Percentiles rank a stretch among this genome's conserved stretches.
Conservation (phyloP, 1,139 yeast species). For the Kluyveromyces sp. region DNA sequence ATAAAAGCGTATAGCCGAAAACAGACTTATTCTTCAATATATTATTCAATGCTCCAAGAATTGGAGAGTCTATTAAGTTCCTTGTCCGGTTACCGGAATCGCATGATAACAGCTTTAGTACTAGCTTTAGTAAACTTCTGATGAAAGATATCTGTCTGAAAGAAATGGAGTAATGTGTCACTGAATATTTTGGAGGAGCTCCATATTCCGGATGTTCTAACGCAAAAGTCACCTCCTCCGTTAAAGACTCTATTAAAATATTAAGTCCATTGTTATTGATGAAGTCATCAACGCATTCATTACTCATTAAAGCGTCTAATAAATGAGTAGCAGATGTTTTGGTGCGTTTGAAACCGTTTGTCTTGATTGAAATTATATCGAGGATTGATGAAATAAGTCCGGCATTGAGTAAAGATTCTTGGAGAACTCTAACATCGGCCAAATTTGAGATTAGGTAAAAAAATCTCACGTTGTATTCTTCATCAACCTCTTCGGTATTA, state of each 20-base stretch:
- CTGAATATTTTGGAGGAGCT: constrained; percentile 46
- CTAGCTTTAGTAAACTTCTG: constrained; percentile 49
- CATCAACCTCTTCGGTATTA: constrained; percentile 32
- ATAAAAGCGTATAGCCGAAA: constrained; percentile 66
- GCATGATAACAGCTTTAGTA: constrained; percentile 55
- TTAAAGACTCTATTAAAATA: constrained; percentile 50
- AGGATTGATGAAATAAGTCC: constrained; percentile 65
- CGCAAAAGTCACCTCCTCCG: constrained; percentile 62
- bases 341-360: constrained; percentile 45
- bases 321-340: constrained; percentile 61
- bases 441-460: constrained; percentile 54
- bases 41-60: constrained; percentile 52
- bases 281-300: constrained; percentile 48
- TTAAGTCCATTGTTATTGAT: constrained; percentile 61
- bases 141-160: constrained; percentile 59
- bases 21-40: constrained; percentile 49
- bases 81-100: constrained; percentile 81
- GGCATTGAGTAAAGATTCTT: constrained; percentile 48
- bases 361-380: constrained; percentile 49
- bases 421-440: constrained; percentile 46
- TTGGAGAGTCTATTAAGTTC: constrained; percentile 76
- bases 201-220: constrained; percentile 47
- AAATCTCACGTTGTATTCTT: constrained; percentile 45
- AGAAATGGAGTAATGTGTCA: constrained; percentile 52
- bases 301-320: constrained; percentile 45